Base-by-base conservation (phyloP, 768 basidiomycete species). In the Leccinellum luteum region DNA sequence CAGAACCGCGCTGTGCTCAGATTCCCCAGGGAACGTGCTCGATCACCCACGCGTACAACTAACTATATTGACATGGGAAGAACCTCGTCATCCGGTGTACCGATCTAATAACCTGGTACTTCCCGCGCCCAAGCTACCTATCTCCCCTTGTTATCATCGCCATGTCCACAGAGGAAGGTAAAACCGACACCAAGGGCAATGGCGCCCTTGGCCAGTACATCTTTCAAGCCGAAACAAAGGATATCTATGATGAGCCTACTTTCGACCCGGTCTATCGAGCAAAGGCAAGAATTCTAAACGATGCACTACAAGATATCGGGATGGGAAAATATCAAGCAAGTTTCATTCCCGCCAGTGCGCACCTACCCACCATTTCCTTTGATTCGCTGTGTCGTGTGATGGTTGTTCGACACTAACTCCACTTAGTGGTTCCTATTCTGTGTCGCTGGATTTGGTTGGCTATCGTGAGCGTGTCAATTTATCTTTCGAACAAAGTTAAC, bases 401-500 rank as follows among this genome's bases (percentile, higher is more conserved):
- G 28, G 21, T 19, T 48, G 23, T 52, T 52, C 55, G 19, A 60
- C 50, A n/a, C 32, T 31, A 10, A 43, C 2, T 25, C 17, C 50
- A 15, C 28, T 12, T 19, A 88, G 85, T 86, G 83, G 76, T 73
- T 75, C 56, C 67, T 90, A 34, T 89, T 90, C 67, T 55, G 82
- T 52, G 85, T 87, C 28, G 79, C 86, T 17, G 88, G 86, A 2
- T 88, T 90, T 71, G 88, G 88, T 52, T 89, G 86, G 87, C 79
- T 89, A 57, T 82, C 85, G 86, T 87, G 68, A 69, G 85, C 76
- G 38, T 53, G 12, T 32, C 45, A 8, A 17, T 13, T 8, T 51
- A 8, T 19, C 12, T 51, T 9, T 32, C 23, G 14, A 47, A 38
- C 4, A 1, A 1, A 12, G 12, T 41, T 19, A 41, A 41, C 30